These are phyloP conservation scores for Russula sp. DNA, from an alignment of 768 basidiomycete species.

Conservation along the genomic window DNA sequence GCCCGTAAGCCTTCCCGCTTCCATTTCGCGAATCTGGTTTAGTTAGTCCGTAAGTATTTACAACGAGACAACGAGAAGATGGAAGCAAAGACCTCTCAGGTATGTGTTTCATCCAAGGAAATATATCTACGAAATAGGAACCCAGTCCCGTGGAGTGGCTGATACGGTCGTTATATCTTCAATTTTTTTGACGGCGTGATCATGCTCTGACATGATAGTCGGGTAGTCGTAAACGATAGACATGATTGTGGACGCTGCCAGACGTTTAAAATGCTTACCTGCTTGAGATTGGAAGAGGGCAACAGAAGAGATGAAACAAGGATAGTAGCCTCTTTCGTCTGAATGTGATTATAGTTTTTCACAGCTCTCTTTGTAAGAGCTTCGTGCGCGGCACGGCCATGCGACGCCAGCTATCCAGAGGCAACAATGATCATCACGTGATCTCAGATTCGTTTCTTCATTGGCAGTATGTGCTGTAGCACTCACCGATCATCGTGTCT, in stretches of 20 bases:
- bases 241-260: conserved; percentile 34
- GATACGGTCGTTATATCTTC: not conserved
- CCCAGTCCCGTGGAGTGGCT: not conserved
- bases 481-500: too few relatives aligned
- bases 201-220: conserved; percentile 4
- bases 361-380: conserved; percentile 34
- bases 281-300: conserved; percentile 31
- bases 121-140: conserved; percentile 1
- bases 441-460: too few relatives aligned
- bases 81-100: conserved; percentile 2
- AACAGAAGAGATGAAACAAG: conserved; percentile 34
- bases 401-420: conserved; percentile 40
- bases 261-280: conserved; percentile 36
- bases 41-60: not conserved
- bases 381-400: conserved; percentile 38
- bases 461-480: too few relatives aligned
- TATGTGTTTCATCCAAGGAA: conserved; percentile 24
- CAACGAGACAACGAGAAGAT: not conserved
- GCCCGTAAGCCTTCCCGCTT: conserved; percentile 29
- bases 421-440: not conserved
- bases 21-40: conserved; percentile 30
- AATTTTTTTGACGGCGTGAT: not conserved
- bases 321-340: conserved; percentile 35
- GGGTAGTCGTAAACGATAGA: conserved; percentile 32
- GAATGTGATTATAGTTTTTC: conserved; percentile 32